Percentiles rank a stretch among this genome's conserved stretches.
phyloP scores from a whole-genome alignment of 192 early-diverging fungal species.

The Coemansia sp. region DNA sequence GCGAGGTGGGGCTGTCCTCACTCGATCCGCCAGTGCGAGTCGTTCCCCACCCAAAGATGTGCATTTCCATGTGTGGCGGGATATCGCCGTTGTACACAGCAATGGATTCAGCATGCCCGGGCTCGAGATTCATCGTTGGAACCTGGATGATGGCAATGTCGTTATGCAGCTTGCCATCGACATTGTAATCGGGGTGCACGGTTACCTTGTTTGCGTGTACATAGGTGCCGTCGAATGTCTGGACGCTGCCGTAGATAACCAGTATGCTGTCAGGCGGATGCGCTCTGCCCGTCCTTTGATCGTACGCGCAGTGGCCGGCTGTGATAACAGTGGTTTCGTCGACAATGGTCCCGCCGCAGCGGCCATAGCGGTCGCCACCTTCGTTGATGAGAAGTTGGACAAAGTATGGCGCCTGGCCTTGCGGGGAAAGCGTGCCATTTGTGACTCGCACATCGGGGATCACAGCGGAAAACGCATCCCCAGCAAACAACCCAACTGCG shows the following conservation, averaged over 20 bases:
- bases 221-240: constrained; percentile 7
- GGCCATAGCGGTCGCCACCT: constrained; percentile 9
- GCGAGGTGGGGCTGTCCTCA: constrained; percentile 8
- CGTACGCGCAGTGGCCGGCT: constrained; percentile 41
- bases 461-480: not conserved
- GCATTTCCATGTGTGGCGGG: constrained; percentile 20
- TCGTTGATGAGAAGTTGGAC: constrained; percentile 21
- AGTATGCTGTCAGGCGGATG: constrained; percentile 11
- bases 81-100: constrained; percentile 27
- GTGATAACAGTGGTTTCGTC: constrained; percentile 39
- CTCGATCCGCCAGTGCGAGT: constrained; percentile 27
- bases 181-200: constrained; percentile 35
- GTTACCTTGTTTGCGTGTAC: constrained; percentile 22
- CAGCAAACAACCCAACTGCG: not conserved
- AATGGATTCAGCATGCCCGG: constrained; percentile 24
- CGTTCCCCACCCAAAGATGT: constrained; percentile 50
- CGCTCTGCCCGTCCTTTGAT: not conserved
- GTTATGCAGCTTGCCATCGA: constrained; percentile 11
- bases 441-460: constrained; percentile 35
- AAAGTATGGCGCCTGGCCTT: constrained; percentile 38
- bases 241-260: constrained; percentile 32
- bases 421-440: constrained; percentile 35
- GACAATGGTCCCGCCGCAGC: constrained; percentile 52
- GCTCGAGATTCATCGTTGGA: constrained; percentile 12
- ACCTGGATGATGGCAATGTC: constrained; percentile 49